phyloP scores from a whole-genome alignment of 2,329 filamentous ascomycete genomes.

The Chrysoporthe austroafricana region DNA sequence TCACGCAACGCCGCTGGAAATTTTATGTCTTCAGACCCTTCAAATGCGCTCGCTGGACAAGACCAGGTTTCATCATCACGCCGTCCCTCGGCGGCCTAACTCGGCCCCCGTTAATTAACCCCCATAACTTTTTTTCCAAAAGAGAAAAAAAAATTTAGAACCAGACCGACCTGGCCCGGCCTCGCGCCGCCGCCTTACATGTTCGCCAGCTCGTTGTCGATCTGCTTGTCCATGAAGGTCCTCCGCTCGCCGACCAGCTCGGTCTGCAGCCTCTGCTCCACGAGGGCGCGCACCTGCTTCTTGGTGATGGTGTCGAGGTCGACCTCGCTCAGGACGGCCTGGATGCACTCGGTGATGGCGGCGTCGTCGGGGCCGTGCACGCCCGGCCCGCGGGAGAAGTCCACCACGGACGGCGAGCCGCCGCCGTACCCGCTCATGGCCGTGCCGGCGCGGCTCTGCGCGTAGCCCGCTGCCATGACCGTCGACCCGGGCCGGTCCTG shows the following conservation, averaged over 20 bases:
- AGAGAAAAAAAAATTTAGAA: too few species aligned
- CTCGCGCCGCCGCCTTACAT: conserved; percentile 62
- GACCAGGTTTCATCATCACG: neutral
- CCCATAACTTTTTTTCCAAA: neutral
- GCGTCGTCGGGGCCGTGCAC: conserved; percentile 72
- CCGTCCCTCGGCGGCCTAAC: neutral
- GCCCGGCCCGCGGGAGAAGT: conserved; percentile 60
- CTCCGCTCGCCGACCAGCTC: conserved; percentile 85
- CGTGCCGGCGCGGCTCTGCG: conserved; percentile 43
- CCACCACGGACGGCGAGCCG: conserved; percentile 53
- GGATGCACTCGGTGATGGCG: conserved; percentile 82
- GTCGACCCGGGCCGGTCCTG: conserved; percentile 60
- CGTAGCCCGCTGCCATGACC: conserved; percentile 2
- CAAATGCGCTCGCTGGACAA: conserved; percentile 10
- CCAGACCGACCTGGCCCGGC: too few species aligned
- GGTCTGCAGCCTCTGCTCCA: conserved; percentile 91
- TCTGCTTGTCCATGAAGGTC: conserved; percentile 88
- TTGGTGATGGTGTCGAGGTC: conserved; percentile 98
- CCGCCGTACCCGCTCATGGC: conserved; percentile 51
- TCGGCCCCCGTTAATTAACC: neutral
- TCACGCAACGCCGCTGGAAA: conserved; percentile 18
- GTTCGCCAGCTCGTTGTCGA: conserved; percentile 89
- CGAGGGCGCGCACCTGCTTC: conserved; percentile 90
- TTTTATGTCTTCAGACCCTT: neutral
- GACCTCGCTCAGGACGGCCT: conserved; percentile 80